Conservation (phyloP, 1,284 basidiomycete genomes). For the Rhodotorula sp. region DNA sequence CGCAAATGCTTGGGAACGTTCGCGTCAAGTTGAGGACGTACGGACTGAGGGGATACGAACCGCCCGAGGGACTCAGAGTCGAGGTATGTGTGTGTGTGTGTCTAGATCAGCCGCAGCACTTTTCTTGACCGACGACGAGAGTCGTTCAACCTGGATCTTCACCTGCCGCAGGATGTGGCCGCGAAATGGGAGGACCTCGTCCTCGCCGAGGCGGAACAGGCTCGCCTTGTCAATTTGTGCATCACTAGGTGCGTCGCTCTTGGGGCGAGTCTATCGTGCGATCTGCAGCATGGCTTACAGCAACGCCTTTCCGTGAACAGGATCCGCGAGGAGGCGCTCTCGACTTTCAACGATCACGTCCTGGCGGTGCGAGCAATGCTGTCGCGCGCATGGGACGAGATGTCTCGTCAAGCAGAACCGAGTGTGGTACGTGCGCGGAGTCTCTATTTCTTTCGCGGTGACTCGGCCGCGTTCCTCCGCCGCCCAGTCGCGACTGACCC, state of each 20-base stretch:
- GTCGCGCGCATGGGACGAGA: not conserved
- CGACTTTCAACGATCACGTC: slow-evolving; percentile 4
- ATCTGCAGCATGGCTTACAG: not conserved
- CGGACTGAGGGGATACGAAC: slow-evolving; percentile 75
- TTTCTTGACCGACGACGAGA: not conserved
- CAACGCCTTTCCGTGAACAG: not conserved
- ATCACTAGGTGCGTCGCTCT: slow-evolving; percentile 10
- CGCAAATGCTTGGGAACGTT: slow-evolving; percentile 85
- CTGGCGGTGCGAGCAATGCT: not conserved
- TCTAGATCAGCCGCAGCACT: too few species aligned
- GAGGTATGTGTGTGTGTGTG: slow-evolving; percentile 54
- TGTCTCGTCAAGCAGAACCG: not conserved
- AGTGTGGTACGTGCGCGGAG: slow-evolving; percentile 9
- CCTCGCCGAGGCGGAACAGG: not conserved
- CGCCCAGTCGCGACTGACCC: not conserved
- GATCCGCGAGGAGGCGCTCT: not conserved
- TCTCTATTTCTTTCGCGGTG: too few species aligned
- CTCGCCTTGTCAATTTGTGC: not conserved
- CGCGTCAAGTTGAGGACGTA: slow-evolving; percentile 94
- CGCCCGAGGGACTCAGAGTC: slow-evolving; percentile 67
- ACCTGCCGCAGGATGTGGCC: slow-evolving; percentile 57
- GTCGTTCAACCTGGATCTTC: not conserved
- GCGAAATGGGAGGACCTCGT: slow-evolving; percentile 61
- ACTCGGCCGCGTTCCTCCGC: not conserved
- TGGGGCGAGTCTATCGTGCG: not conserved